phyloP scores from a whole-genome alignment of 148 eudicot genomes.

The Rhododendron vialii region DNA sequence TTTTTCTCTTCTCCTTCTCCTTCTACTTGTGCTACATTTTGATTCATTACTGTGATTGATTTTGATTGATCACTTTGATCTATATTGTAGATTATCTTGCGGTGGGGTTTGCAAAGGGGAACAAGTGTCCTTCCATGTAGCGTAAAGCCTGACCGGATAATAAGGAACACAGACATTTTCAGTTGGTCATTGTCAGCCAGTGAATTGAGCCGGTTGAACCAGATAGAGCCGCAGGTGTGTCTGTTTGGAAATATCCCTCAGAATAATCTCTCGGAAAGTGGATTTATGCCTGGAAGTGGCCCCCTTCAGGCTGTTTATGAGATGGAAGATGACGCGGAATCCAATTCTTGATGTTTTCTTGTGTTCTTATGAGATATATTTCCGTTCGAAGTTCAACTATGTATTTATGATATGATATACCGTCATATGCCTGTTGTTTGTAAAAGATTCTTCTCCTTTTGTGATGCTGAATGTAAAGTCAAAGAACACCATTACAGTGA shows the following conservation, averaged over 20 bases:
- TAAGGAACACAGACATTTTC: constrained; percentile 25
- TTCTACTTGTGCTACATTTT: not conserved
- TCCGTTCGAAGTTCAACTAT: not conserved
- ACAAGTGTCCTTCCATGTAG: constrained; percentile 31
- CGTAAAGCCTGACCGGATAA: constrained; percentile 28
- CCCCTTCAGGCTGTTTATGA: constrained; percentile 33
- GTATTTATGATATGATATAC: not conserved
- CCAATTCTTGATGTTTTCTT: constrained; percentile 12
- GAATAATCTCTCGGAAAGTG: constrained; percentile 12
- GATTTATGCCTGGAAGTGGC: constrained; percentile 21
- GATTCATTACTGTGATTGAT: not conserved
- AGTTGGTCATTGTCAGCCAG: constrained; percentile 21
- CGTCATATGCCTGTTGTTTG: not conserved
- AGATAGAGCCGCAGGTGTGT: constrained; percentile 31
- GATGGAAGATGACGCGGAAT: constrained; percentile 27
- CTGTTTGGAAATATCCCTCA: constrained; percentile 21
- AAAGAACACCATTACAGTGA: constrained; percentile 10
- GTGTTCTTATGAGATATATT: not conserved
- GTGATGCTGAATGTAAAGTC: constrained; percentile 8
- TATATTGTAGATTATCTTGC: constrained; percentile 19
- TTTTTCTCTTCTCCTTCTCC: not conserved
- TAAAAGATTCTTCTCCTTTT: not conserved
- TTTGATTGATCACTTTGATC: not conserved
- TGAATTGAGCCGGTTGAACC: constrained; percentile 23
- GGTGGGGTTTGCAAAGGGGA: constrained; percentile 34